Evolutionary conservation across 2,329 filamentous ascomycete species (phyloP), one percentile per base, ranked within the genome.

Genomic region (Pestalotiopsis sp.): DNA sequence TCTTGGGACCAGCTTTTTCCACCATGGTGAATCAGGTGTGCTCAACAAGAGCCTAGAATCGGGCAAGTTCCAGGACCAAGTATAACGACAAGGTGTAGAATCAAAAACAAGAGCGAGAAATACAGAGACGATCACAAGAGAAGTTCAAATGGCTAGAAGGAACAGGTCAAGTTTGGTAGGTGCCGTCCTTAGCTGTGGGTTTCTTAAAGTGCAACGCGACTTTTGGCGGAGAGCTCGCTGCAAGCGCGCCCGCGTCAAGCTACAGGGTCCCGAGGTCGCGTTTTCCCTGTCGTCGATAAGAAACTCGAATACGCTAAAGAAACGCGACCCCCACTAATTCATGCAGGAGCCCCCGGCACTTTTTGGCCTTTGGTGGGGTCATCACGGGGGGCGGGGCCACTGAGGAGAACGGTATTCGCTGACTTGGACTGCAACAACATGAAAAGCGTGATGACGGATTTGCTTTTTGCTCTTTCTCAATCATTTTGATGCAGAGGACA

Each of bases 1-100:
- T 82, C 74, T 80, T 83, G 45, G 78, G 77, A 12, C 75, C 76
- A 62, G 71, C 69, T 67, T 72, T 72, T 52, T 78, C 76, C n/a
- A 71, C 76, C 76, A 77, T 78, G 27, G 71, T 73, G 68, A 56
- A 38, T 3, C 9, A 62, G 31, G 14, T 23, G 6, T 25, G n/a
- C 13, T 23, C 14, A 36, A 36, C 23, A 66, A 6, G 49, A 38
- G 38, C 38, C 61, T 62, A 20, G 36, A 20, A 20, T 11, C 20
- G 11, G n/a, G 38, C 12, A 12, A 52, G 7, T 4, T n/a, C 6
- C 25, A n/a, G 23, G 39, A 57, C 57, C 2, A 13, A 31, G 17
- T 65, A 20, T 38, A 31, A 3, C 20, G 20, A 7, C 3, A 58
- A 12, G 23, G 17, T 11, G 39, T 12, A 13, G 23, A 13, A 17